phyloP scores from a whole-genome alignment of 1,284 basidiomycete genomes.

The Puccinia hordei region DNA sequence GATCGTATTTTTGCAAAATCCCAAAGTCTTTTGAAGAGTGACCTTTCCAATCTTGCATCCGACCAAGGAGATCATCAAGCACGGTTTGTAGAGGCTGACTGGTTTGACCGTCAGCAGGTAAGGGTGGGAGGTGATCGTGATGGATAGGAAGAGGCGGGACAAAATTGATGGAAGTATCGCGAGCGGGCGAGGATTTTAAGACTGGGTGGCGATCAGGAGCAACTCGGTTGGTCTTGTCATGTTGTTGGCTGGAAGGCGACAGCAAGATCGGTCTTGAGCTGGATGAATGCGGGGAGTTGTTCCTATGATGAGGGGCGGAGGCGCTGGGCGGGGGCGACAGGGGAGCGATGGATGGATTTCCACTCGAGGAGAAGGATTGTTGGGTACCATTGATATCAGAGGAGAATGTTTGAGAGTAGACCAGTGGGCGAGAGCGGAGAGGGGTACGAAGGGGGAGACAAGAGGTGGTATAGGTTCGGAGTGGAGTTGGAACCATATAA shows the following conservation, averaged over 20 bases:
- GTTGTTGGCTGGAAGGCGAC: background rate
- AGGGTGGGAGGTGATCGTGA: conserved; percentile 16
- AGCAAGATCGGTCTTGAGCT: background rate
- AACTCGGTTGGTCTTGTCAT: background rate
- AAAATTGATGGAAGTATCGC: conserved; percentile 6
- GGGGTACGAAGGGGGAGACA: background rate
- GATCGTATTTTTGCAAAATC: conserved; percentile 83
- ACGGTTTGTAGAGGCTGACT: conserved; percentile 23
- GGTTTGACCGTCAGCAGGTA: conserved; percentile 1
- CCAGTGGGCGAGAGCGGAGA: background rate
- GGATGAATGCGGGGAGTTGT: background rate
- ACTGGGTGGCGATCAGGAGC: background rate
- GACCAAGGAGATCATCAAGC: conserved; percentile 30
- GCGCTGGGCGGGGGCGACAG: background rate
- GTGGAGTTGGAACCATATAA: background rate
- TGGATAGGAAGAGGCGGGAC: conserved; percentile 13
- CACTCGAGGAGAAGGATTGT: background rate
- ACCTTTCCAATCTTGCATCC: conserved; percentile 56
- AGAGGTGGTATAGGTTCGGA: background rate
- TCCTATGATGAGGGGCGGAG: background rate
- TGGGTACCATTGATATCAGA: background rate
- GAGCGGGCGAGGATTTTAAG: background rate
- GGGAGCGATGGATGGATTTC: background rate
- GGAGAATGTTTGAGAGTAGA: background rate
- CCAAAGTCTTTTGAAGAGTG: conserved; percentile 81